Base-by-base conservation (phyloP, 2,329 filamentous ascomycete genomes). In the Teratosphaeria destructans region DNA sequence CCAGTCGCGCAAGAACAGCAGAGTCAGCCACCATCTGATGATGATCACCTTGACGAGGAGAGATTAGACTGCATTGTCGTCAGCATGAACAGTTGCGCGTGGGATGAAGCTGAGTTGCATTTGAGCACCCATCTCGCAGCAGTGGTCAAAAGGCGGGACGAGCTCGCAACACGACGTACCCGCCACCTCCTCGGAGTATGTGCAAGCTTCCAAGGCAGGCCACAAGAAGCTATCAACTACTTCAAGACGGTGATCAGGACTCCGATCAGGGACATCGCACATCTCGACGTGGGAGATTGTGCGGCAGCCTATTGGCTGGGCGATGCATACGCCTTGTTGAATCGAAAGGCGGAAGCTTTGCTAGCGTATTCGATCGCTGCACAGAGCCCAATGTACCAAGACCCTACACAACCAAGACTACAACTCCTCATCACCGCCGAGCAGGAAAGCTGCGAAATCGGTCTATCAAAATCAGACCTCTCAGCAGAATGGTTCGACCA, bases 261-360 rank as follows among this genome's bases (percentile, higher is more conserved):
- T 37, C 65, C 65, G 10, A 60, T 68, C 2, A 29, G 35, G 14
- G 57, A 62, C 7, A 16, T 61, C 5, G 32, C 19, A 3, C 29
- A 63, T 4, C 58, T 68, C 7, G 66, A 69, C 53, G 60, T 56
- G 19, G 67, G 64, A 14, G 67, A 67, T 52, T 64, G 62, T 52
- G 65, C 65, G 34, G 65, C 67, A 10, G 64, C 67, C 8, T 67
- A 66, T 54, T 68, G 65, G 64, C 59, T 68, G 7, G 67, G 63
- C 8, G 67, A 69, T 47, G 43, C 61, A 11, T 69, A 66, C 35
- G 54, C 63, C 14, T 47, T 66, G 54, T 57, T 63, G 26, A 65
- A 67, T 53, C 60, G 65, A 3, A 53, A 59, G 27, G 57, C 62
- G 3, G 67, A 69, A 32, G 67, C 67, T 7, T 39, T 65, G 23